A percentile compares a stretch with the other conserved stretches of the same genome.
These are phyloP conservation scores for Passiflora organensis DNA, from an alignment of 345 rosid genomes.

Conservation along the genomic window DNA sequence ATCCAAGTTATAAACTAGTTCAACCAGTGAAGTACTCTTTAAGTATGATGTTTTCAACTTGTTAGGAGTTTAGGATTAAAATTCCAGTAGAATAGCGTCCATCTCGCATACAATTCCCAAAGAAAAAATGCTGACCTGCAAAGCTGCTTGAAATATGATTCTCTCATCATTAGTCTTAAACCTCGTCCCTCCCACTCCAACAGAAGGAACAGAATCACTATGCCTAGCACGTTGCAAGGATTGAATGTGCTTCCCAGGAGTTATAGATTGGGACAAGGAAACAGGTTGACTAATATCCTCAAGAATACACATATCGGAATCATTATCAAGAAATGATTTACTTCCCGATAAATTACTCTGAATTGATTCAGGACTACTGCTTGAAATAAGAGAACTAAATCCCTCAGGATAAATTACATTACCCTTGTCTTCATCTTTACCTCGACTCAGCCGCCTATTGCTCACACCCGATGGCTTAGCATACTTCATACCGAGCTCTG, in stretches of 20 bases:
- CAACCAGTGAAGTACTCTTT: no score
- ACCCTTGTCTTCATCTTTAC: conserved; percentile 31
- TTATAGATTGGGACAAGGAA: conserved; percentile 26
- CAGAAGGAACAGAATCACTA: conserved; percentile 26
- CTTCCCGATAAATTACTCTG: conserved; percentile 58
- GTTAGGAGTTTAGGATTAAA: not conserved
- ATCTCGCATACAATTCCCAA: no score
- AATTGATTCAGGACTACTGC: conserved; percentile 59
- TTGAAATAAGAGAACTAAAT: conserved; percentile 37
- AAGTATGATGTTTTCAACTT: not conserved
- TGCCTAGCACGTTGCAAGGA: conserved; percentile 18
- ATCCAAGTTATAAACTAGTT: no score
- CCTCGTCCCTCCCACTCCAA: conserved; percentile 39
- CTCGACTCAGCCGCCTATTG: conserved; percentile 24
- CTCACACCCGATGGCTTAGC: conserved; percentile 26
- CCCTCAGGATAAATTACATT: conserved; percentile 31
- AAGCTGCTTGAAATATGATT: conserved; percentile 52
- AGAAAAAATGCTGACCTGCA: conserved; percentile 55
- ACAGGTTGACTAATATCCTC: conserved; percentile 68
- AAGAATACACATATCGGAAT: conserved; percentile 68
- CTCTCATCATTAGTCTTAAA: conserved; percentile 48
- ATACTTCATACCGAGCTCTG: conserved; percentile 28
- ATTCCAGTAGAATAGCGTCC: not conserved
- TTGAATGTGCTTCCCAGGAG: conserved; percentile 18
- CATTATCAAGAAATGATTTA: conserved; percentile 56